These are phyloP conservation scores for Carex cristatella DNA, from an alignment of 176 grass and related monocot genomes.

Conservation along the genomic window DNA sequence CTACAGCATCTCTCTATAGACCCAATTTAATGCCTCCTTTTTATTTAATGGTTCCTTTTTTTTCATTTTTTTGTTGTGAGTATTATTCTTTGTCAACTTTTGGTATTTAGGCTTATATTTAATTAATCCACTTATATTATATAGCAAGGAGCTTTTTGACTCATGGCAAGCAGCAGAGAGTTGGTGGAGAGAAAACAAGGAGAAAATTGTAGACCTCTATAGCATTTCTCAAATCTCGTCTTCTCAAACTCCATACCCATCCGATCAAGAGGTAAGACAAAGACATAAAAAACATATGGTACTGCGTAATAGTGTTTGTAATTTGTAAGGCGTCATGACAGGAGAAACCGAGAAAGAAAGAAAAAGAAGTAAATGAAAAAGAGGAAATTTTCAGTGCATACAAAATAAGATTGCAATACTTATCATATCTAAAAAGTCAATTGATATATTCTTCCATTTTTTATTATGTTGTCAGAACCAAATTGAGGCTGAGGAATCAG, in stretches of 20 bases:
- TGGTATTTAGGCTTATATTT: not conserved
- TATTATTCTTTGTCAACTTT: not conserved
- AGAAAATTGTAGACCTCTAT: constrained; percentile 62
- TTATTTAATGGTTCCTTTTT: not conserved
- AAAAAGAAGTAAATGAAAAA: not conserved
- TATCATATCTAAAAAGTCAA: not conserved
- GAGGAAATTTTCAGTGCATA: not conserved
- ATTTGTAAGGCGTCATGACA: not conserved
- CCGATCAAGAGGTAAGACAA: constrained; percentile 51
- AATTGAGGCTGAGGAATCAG: not conserved
- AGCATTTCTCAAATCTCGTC: constrained; percentile 39
- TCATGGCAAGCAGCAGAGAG: constrained; percentile 43
- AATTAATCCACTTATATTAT: too few species aligned
- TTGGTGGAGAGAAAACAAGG: constrained; percentile 59
- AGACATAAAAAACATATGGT: not conserved
- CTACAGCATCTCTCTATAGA: not conserved
- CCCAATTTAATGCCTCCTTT: not conserved
- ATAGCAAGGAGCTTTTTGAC: constrained; percentile 43
- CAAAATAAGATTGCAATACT: not conserved
- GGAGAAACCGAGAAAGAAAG: not conserved
- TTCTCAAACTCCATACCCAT: constrained; percentile 22
- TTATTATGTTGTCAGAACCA: constrained; percentile 13
- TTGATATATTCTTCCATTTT: not conserved
- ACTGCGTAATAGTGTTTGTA: not conserved
- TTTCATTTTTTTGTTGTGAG: not conserved